Evolutionary conservation across 2,329 filamentous ascomycete genomes (phyloP), one percentile per base, ranked within the genome.

Genomic region (Setomelanomma holmii): DNA sequence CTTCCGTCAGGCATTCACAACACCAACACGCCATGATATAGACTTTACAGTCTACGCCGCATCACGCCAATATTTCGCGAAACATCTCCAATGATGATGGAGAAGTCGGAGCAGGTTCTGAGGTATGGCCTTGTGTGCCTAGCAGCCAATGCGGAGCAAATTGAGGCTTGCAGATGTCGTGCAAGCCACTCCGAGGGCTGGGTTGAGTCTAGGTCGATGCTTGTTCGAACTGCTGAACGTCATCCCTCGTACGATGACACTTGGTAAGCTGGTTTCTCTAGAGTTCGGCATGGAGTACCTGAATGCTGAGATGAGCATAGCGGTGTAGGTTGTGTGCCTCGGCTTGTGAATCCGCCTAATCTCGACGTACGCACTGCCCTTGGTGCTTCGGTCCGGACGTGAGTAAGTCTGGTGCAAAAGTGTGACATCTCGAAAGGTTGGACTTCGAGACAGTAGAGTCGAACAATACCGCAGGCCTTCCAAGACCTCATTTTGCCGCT

Each of bases 101-200:
- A 5, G 17, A 16, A 17, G 11, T 23, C 51, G 35, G 40, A 45
- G 40, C 14, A 42, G 17, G 47, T 51, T 57, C 54, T 36, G 54
- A 55, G 51, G 54, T 40, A 49, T 33, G 11, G 23, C 14, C 19
- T n/a, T 39, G 14, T 21, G 41, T 22, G 24, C 20, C 36, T 19
- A 22, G 40, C 19, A 33, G 53, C 45, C 39, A 53, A 45, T 40
- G 33, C 27, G 10, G 6, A 27, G 43, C 11, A 10, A 17, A 8
- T 27, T n/a, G n/a, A 8, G 40, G 27, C 41, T 34, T 44, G 41
- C 41, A 44, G 27, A 14, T 23, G 21, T 10, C n/a, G 23, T 16
- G 22, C 21, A 42, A 30, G 41, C 41, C 41, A 45, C 14, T 36
- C 17, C 19, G 17, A 12, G 17, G 42, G 40, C 17, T 24, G 30